Base-by-base conservation (phyloP, 371 early-diverging fungal genomes). In the Syncephalastrum contaminatum region DNA sequence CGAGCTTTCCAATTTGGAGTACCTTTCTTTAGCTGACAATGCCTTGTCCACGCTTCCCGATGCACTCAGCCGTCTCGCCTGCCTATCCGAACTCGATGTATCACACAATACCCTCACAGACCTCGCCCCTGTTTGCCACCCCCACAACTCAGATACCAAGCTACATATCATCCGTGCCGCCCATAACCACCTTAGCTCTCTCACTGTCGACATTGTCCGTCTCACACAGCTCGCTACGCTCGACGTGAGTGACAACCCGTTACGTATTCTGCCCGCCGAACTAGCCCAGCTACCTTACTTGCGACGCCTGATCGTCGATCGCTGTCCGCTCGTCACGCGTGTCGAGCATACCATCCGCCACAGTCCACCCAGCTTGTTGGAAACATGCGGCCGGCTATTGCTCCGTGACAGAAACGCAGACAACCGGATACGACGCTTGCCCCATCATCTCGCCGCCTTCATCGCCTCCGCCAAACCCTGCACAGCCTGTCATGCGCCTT, bases 401-500 rank as follows among this genome's bases (percentile, higher is more conserved):
- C 10, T 42, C 15, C 53, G 57, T 44, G 47, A 27, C 13, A 42
- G 20, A 41, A 40, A 45, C 45, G 56, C 15, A 30, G 25, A 46
- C 42, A 43, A 46, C 48, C n/a, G 47, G 2, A 18, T 43, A 14
- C 19, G 27, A 36, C 14, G 47, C 81, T 14, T 60, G 7, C 80
- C 86, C 12, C 59, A 62, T 19, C 75, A 82, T 53, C 36, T 92
- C 8, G 72, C 80, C 53, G 48, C 65, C 6, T 91, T 88, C 61
- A 64, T 95, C n/a, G 60, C 77, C 6, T 70, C 77, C 13, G 88
- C 85, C 3, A 77, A 84, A 41, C 63, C 74, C 19, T 97, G 97
- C 66, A 75, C 92, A 6, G 90, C 86, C 63, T 97, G 97, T 69
- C 81, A 83, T n/a, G 94, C 93, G 0, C 93, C 95, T 16, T 91